These are phyloP conservation scores for Saturnispora ahearnii DNA, from an alignment of 805 yeast genomes.

Conservation along the genomic window DNA sequence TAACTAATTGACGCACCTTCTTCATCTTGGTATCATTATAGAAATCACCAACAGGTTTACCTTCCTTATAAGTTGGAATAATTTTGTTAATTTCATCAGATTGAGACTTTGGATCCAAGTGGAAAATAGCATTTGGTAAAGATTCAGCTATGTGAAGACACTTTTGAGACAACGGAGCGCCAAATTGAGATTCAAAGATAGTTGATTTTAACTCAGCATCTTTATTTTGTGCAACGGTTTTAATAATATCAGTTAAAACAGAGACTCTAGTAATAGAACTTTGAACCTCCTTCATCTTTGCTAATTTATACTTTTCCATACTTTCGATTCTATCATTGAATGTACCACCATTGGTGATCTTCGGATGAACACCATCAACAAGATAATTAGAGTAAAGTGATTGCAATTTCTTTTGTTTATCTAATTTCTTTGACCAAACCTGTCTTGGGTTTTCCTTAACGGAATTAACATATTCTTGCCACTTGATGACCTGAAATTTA, in stretches of 20 bases:
- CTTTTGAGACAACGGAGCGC: conserved; percentile 24
- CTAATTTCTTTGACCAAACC: conserved; percentile 43
- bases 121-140: conserved; percentile 20
- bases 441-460: conserved; percentile 50
- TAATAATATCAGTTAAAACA: conserved; percentile 37
- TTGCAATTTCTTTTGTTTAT: conserved; percentile 36
- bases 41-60: conserved; percentile 22
- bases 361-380: conserved; percentile 19
- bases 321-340: conserved; percentile 21
- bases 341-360: conserved; percentile 9
- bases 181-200: conserved; percentile 31
- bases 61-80: conserved; percentile 24
- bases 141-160: conserved; percentile 30
- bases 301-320: conserved; percentile 25
- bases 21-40: conserved; percentile 25
- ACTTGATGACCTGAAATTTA: conserved; percentile 58
- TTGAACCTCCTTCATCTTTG: conserved; percentile 27
- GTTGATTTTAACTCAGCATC: conserved; percentile 19
- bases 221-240: conserved; percentile 14
- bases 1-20: conserved; percentile 26
- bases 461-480: conserved; percentile 63
- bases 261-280: conserved; percentile 36
- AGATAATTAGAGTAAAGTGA: conserved; percentile 18
- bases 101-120: conserved; percentile 32
- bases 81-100: conserved; percentile 43